Evolutionary conservation across 805 yeast species (phyloP).

Genomic region (Diddensiella transvaalensis): DNA sequence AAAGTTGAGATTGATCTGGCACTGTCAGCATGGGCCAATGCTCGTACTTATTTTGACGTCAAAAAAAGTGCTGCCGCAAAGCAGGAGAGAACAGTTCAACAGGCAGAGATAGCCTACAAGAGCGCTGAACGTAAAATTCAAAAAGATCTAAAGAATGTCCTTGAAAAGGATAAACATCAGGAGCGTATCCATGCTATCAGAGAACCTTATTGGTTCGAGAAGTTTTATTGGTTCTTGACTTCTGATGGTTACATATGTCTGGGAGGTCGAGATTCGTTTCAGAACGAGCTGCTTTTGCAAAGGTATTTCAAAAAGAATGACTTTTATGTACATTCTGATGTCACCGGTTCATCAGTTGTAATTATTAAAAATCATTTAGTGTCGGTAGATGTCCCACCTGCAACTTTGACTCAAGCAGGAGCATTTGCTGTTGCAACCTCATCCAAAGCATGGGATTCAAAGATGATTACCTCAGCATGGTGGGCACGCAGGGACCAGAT

Average conservation of each 20-base stretch:
- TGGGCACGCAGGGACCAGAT: constrained; percentile 67
- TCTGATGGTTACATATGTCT: constrained; percentile 83
- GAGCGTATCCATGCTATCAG: constrained; percentile 56
- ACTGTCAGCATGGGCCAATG: constrained; percentile 83
- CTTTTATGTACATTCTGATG: constrained; percentile 66
- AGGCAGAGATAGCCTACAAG: constrained; percentile 71
- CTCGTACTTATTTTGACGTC: constrained; percentile 72
- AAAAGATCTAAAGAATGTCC: constrained; percentile 58
- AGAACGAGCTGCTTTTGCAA: constrained; percentile 74
- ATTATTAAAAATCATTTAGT: constrained; percentile 77
- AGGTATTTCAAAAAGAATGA: constrained; percentile 75
- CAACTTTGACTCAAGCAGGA: constrained; percentile 87
- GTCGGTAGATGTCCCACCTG: constrained; percentile 61
- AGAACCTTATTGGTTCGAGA: constrained; percentile 86
- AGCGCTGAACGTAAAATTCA: constrained; percentile 77
- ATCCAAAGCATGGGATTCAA: constrained; percentile 87
- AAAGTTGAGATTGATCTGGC: constrained; percentile 63
- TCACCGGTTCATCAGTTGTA: constrained; percentile 69
- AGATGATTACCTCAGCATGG: constrained; percentile 81
- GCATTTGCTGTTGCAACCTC: constrained; percentile 67
- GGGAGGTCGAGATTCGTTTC: constrained; percentile 80
- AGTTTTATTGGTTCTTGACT: constrained; percentile 90
- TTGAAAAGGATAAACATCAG: constrained; percentile 54
- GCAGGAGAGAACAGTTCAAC: constrained; percentile 74
- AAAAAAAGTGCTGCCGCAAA: constrained; percentile 74